Evolutionary conservation across 192 early-diverging fungal species (phyloP).

Genomic region (Coemansia sp.): DNA sequence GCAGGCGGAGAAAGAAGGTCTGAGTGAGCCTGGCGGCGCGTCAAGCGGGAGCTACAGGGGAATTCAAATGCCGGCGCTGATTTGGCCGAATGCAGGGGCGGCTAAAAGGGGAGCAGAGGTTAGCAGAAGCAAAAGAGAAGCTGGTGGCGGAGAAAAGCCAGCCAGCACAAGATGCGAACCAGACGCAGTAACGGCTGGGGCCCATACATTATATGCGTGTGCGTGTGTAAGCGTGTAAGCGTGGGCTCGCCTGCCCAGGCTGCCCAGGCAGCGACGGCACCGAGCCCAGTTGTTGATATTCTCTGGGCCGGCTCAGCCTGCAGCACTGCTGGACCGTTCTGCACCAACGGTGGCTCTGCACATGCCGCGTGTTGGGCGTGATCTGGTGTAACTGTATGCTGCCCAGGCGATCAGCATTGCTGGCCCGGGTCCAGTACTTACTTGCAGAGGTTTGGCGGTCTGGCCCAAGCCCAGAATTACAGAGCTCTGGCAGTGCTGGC

Average conservation of each 20-base stretch:
- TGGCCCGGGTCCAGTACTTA: constrained; percentile 10
- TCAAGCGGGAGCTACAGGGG: neutral
- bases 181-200: constrained; percentile 8
- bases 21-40: neutral
- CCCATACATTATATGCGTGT: neutral
- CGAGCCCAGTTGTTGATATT: neutral
- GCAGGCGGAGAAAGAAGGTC: neutral
- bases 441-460: neutral
- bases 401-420: constrained; percentile 1
- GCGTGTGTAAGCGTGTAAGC: neutral
- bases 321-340: neutral
- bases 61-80: constrained; percentile 1
- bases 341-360: neutral
- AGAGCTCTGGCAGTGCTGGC: neutral
- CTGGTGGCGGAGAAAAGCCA: constrained; percentile 3
- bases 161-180: neutral
- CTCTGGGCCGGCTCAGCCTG: neutral
- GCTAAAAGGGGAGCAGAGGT: neutral
- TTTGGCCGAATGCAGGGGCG: constrained; percentile 3
- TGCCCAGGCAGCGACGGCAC: neutral
- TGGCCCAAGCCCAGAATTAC: neutral
- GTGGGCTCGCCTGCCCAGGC: neutral
- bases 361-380: constrained; percentile 4
- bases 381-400: neutral
- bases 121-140: constrained; percentile 1